Evolutionary conservation across 441 rosid species (phyloP), one percentile per base, ranked within the genome.

Genomic region (Daphne laureola): DNA sequence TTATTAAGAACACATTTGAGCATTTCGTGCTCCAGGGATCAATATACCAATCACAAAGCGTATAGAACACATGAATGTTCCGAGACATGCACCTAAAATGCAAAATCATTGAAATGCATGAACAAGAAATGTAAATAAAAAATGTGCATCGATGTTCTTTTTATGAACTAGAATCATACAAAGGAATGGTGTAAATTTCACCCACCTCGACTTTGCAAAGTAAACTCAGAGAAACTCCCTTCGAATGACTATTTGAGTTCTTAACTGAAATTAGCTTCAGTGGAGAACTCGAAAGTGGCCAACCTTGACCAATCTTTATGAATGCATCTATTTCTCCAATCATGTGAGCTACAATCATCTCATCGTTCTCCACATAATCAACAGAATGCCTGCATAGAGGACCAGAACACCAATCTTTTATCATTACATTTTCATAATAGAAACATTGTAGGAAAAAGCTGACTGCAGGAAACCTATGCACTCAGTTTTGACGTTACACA

Each of bases 361-460:
- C 90, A 64, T 86, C 96, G 68, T 68, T 76, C 49, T 84, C 94
- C 45, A 74, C 49, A 65, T 84, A 92, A 78, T 89, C 87, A 25
- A 78, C 71, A 0, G 82, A 73, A 74, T 84, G 78, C 79, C 96
- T 92, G 78, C 65, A 65, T 47, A 42, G 49, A 54, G 67, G 53
- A 61, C 49, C 23, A 62, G 55, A 71, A 8, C 18, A 12, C 45
- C 36, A 68, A 44, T 35, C n/a, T 47, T 15, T 46, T 26, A 31
- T 40, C 9, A 13, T 43, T 18, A 27, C 4, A 8, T 16, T 16
- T 17, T 16, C 25, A 18, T 47, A 13, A 15, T 3, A 18, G 12
- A 17, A 25, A 17, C 13, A 49, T 49, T 18, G 14, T n/a, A 49
- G 23, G 21, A 18, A 21, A 1, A 49, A 17, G 12, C 41, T 49